A percentile compares a stretch with the other conserved stretches of the same genome.
These are phyloP conservation scores for Eleusine coracana DNA, from an alignment of 176 grass and related monocot genomes.

Conservation along the genomic window DNA sequence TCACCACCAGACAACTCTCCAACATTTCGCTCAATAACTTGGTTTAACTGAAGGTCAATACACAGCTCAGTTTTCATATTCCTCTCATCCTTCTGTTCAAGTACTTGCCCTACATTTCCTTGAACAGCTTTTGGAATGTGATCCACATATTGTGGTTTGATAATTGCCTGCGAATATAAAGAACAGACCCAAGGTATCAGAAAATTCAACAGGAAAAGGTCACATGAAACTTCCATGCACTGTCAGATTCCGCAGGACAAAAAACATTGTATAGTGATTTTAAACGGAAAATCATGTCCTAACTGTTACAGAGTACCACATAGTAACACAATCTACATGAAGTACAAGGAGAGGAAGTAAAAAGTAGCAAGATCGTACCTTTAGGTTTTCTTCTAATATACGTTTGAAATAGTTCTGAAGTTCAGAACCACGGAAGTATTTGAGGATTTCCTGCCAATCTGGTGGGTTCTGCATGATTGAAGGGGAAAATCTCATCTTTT, in stretches of 20 bases:
- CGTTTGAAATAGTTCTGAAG: conserved; percentile 96
- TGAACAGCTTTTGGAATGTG: conserved; percentile 92
- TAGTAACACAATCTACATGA: conserved; percentile 25
- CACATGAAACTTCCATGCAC: background rate
- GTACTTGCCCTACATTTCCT: conserved; percentile 79
- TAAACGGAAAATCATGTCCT: conserved; percentile 12
- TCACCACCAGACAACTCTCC: conserved; percentile 87
- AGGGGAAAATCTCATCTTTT: conserved; percentile 14
- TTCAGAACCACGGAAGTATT: conserved; percentile 88
- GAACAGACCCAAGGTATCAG: conserved; percentile 17
- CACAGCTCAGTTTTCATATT: conserved; percentile 75
- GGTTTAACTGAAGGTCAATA: conserved; percentile 76
- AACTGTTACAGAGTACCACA: background rate
- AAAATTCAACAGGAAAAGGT: conserved; percentile 11
- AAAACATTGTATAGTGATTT: background rate
- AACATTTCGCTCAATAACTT: conserved; percentile 85
- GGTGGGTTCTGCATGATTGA: conserved; percentile 65
- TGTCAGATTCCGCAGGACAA: background rate
- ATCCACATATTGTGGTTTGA: conserved; percentile 93
- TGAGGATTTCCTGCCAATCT: conserved; percentile 92
- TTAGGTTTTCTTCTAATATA: conserved; percentile 86
- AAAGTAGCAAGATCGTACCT: conserved; percentile 45
- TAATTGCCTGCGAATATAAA: conserved; percentile 66
- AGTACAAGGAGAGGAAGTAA: background rate
- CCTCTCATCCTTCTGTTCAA: conserved; percentile 80